A percentile compares a stretch with the other conserved stretches of the same genome.
Evolutionary conservation across 2,329 filamentous ascomycete species (phyloP).

Genomic region (Aspergillus niger): DNA sequence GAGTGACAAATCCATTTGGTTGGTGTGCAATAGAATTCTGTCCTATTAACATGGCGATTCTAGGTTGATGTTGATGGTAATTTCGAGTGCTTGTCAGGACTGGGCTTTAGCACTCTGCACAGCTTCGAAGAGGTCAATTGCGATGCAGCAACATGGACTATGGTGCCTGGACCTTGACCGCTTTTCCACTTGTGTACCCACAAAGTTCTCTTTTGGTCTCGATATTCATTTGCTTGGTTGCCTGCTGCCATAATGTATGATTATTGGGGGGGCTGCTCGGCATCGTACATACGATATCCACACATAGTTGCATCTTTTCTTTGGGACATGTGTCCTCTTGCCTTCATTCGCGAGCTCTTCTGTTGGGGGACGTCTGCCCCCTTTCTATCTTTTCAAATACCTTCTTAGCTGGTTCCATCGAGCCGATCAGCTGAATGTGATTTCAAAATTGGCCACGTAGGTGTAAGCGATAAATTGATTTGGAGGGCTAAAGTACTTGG

Average conservation of each 20-base stretch:
- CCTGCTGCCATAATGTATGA: not conserved
- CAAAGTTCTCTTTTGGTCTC: not conserved
- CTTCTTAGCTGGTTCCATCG: not conserved
- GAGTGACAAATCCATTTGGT: conserved; percentile 40
- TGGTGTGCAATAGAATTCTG: not conserved
- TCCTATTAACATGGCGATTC: conserved; percentile 28
- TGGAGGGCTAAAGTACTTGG: not conserved
- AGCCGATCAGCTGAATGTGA: not conserved
- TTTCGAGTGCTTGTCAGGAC: conserved; percentile 70
- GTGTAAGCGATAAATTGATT: not conserved
- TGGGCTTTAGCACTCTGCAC: conserved; percentile 79
- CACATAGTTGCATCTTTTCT: conserved; percentile 9
- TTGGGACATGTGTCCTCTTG: not conserved
- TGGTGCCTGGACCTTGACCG: conserved; percentile 46
- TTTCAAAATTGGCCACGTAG: not conserved
- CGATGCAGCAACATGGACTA: conserved; percentile 64
- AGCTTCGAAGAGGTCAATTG: conserved; percentile 79
- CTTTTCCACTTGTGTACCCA: not conserved
- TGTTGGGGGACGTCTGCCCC: not conserved
- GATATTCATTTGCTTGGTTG: not conserved
- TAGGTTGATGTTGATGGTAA: conserved; percentile 72
- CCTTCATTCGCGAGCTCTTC: not conserved
- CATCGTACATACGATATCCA: conserved; percentile 16
- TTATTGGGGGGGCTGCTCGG: not conserved
- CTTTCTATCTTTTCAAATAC: not conserved